These are phyloP conservation scores for Leptographium wingfieldii DNA, from an alignment of 2,329 filamentous ascomycete genomes.

Conservation along the genomic window DNA sequence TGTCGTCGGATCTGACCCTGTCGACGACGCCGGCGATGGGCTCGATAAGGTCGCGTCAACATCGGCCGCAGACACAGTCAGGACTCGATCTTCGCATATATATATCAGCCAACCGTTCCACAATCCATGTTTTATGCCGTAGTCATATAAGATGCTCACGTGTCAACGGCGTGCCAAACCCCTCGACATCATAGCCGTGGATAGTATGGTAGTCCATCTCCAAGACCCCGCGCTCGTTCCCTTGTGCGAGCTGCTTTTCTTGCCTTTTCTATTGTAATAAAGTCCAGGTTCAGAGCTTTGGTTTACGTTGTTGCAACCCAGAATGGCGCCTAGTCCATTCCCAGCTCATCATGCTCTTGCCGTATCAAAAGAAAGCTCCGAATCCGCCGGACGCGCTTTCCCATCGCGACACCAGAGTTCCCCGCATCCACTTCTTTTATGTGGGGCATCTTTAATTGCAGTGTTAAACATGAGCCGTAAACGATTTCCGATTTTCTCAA, in stretches of 20 bases:
- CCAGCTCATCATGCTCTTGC: not conserved
- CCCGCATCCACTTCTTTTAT: not conserved
- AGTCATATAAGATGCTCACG: slow-evolving; percentile 26
- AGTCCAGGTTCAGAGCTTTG: no score
- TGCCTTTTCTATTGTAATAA: not conserved
- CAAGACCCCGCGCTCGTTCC: not conserved
- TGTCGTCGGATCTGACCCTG: slow-evolving; percentile 21
- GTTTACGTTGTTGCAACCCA: not conserved
- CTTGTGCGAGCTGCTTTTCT: not conserved
- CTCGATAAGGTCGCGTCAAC: slow-evolving; percentile 28
- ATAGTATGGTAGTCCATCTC: slow-evolving; percentile 46
- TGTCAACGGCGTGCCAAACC: slow-evolving; percentile 41
- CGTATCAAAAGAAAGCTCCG: not conserved
- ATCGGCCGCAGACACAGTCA: slow-evolving; percentile 64
- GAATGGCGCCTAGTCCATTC: not conserved
- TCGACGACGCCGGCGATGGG: slow-evolving; percentile 7
- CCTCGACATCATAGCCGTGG: slow-evolving; percentile 48
- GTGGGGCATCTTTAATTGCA: not conserved
- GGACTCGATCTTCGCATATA: slow-evolving; percentile 51
- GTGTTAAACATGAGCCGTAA: not conserved
- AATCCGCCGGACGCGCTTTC: not conserved
- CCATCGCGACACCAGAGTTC: not conserved
- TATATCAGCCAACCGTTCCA: not conserved
- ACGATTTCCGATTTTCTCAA: not conserved
- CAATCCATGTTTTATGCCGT: no score